phyloP scores from a whole-genome alignment of 805 yeast species.

The Wickerhamiella australiensis region DNA sequence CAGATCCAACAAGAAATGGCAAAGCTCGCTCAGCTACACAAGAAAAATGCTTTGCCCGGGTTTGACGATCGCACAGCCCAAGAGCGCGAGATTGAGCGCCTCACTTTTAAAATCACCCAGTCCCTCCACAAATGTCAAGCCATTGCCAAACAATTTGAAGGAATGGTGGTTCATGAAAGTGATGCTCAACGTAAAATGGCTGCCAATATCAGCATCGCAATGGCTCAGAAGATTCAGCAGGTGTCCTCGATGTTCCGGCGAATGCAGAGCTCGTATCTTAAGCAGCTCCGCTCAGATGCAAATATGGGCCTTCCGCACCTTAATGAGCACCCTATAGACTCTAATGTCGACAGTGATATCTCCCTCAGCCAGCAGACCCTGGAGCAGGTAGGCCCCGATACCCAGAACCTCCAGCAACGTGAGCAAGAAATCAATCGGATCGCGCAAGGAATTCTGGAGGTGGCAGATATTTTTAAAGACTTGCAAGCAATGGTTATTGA shows the following conservation, averaged over 20 bases:
- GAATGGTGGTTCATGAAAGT: slow-evolving; percentile 28
- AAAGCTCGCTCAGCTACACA: slow-evolving; percentile 57
- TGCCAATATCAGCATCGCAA: slow-evolving; percentile 67
- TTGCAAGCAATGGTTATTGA: slow-evolving; percentile 85
- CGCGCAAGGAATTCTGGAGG: slow-evolving; percentile 90
- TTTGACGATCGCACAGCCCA: slow-evolving; percentile 67
- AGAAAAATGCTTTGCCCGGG: slow-evolving; percentile 75
- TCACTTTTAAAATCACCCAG: slow-evolving; percentile 63
- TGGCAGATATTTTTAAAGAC: slow-evolving; percentile 85
- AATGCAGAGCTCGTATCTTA: slow-evolving; percentile 79
- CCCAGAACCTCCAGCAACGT: slow-evolving; percentile 40
- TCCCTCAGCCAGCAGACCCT: slow-evolving; percentile 31
- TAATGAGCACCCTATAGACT: slow-evolving; percentile 16
- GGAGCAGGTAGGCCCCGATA: slow-evolving; percentile 13
- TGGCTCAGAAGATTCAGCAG: slow-evolving; percentile 77
- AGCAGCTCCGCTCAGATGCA: slow-evolving; percentile 71
- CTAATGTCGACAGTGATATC: slow-evolving; percentile 29
- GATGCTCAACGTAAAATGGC: slow-evolving; percentile 50
- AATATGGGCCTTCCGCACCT: slow-evolving; percentile 24
- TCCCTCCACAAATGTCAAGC: slow-evolving; percentile 68
- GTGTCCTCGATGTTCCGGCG: slow-evolving; percentile 67
- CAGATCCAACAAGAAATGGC: slow-evolving; percentile 44
- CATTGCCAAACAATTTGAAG: slow-evolving; percentile 54
- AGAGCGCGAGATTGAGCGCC: slow-evolving; percentile 65
- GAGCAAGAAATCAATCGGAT: slow-evolving; percentile 82